These are phyloP conservation scores for Planoprotostelium fungivorum DNA, from an alignment of 78 protist genomes.

Conservation along the genomic window DNA sequence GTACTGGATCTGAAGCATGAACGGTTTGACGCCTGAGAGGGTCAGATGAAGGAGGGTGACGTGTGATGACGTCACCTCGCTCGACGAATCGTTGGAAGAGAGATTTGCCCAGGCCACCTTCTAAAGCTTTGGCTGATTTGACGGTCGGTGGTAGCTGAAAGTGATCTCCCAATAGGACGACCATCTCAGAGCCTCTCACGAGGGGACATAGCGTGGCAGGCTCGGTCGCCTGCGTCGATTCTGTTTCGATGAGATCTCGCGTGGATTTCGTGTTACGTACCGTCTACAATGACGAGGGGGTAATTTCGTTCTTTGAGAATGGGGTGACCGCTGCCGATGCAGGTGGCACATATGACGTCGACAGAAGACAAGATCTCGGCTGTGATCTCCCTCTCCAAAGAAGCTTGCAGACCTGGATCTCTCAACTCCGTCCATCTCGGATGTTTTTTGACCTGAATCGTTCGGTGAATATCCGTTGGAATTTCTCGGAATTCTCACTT, in stretches of 20 bases:
- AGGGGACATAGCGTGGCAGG: slow-evolving; percentile 46
- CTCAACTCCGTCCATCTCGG: not conserved
- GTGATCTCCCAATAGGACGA: slow-evolving; percentile 66
- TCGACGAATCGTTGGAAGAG: slow-evolving; percentile 7
- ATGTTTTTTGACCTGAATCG: not conserved
- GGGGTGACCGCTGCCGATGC: slow-evolving; percentile 51
- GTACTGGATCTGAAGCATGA: slow-evolving; percentile 65
- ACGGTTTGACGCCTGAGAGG: not conserved
- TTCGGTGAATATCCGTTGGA: not conserved
- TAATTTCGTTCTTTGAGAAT: slow-evolving; percentile 13
- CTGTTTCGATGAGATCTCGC: slow-evolving; percentile 4
- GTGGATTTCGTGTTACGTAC: not conserved
- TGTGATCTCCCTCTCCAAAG: not conserved
- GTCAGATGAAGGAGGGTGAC: too few species aligned
- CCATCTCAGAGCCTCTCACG: slow-evolving; percentile 11
- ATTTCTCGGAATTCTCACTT: not conserved
- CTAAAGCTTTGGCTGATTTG: slow-evolving; percentile 10
- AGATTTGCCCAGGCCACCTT: slow-evolving; percentile 14
- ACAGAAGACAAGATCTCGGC: not conserved
- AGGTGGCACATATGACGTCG: slow-evolving; percentile 57
- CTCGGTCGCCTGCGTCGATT: slow-evolving; percentile 71
- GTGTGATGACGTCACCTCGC: too few species aligned
- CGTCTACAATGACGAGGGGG: slow-evolving; percentile 52
- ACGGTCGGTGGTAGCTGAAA: slow-evolving; percentile 74
- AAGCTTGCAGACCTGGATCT: not conserved